Conservation (phyloP, 768 basidiomycete genomes). For the Boletellus ananas region DNA sequence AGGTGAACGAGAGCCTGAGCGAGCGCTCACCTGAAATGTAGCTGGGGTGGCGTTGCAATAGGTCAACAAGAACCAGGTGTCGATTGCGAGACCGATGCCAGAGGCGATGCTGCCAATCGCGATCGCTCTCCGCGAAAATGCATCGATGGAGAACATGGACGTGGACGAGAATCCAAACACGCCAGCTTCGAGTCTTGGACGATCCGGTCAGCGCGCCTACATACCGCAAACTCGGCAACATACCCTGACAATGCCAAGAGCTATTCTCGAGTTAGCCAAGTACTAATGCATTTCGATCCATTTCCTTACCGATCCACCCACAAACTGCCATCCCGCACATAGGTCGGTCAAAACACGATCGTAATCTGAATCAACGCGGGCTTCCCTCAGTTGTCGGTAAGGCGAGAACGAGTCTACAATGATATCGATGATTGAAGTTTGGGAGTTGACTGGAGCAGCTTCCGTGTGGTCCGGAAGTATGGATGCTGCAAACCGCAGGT, state of each 20-base stretch:
- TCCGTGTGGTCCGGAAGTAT: slow-evolving; percentile 45
- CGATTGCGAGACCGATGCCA: slow-evolving; percentile 60
- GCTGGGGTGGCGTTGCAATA: slow-evolving; percentile 52
- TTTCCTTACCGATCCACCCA: slow-evolving; percentile 52
- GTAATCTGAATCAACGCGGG: slow-evolving; percentile 41
- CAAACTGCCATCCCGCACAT: slow-evolving; percentile 60
- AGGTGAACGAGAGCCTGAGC: neutral
- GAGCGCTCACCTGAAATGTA: slow-evolving; percentile 50
- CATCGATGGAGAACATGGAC: slow-evolving; percentile 47
- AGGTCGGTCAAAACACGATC: slow-evolving; percentile 47
- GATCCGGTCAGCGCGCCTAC: neutral
- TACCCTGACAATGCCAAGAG: slow-evolving; percentile 60
- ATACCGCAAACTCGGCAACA: slow-evolving; percentile 12
- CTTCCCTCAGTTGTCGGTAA: slow-evolving; percentile 50
- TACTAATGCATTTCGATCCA: neutral
- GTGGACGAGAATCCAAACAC: slow-evolving; percentile 61
- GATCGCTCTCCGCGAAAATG: slow-evolving; percentile 47
- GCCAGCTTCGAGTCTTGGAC: slow-evolving; percentile 43
- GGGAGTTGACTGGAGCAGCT: slow-evolving; percentile 29
- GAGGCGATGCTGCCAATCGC: slow-evolving; percentile 57
- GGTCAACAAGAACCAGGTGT: slow-evolving; percentile 62
- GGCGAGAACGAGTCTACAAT: slow-evolving; percentile 50
- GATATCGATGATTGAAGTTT: slow-evolving; percentile 31
- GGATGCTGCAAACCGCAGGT: slow-evolving; percentile 35
- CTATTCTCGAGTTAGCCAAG: slow-evolving; percentile 28